These are phyloP conservation scores for Trifolium pratense DNA, from an alignment of 306 rosid genomes.

Conservation along the genomic window DNA sequence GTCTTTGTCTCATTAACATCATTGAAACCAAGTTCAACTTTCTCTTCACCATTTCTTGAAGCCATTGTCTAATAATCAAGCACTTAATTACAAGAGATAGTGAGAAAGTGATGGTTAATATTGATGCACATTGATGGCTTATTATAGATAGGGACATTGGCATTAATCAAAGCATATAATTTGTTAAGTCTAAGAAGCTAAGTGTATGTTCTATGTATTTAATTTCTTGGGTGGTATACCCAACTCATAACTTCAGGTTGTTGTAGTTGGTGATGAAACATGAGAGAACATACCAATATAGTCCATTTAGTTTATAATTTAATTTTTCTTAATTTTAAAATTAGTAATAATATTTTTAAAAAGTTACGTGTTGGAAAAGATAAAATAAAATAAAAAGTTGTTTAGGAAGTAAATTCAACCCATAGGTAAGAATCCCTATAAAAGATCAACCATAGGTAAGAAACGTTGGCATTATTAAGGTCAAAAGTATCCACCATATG, in stretches of 20 bases:
- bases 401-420: background rate
- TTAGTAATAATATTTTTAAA: background rate
- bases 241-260: slow-evolving; percentile 47
- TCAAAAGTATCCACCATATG: background rate
- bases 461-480: background rate
- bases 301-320: background rate
- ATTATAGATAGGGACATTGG: slow-evolving; percentile 42
- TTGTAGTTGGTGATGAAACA: slow-evolving; percentile 59
- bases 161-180: slow-evolving; percentile 26
- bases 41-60: slow-evolving; percentile 46
- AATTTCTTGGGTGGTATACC: slow-evolving; percentile 67
- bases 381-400: background rate
- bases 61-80: slow-evolving; percentile 54
- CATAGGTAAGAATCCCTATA: background rate
- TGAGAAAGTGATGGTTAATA: slow-evolving; percentile 28
- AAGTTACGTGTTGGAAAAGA: background rate
- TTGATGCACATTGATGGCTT: slow-evolving; percentile 22
- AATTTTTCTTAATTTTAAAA: background rate
- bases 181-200: slow-evolving; percentile 57
- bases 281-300: background rate
- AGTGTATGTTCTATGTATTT: background rate
- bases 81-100: background rate
- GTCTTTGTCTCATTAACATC: slow-evolving; percentile 20
- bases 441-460: background rate
- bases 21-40: slow-evolving; percentile 42